phyloP scores from a whole-genome alignment of 345 rosid genomes.

The Ailanthus altissimus region DNA sequence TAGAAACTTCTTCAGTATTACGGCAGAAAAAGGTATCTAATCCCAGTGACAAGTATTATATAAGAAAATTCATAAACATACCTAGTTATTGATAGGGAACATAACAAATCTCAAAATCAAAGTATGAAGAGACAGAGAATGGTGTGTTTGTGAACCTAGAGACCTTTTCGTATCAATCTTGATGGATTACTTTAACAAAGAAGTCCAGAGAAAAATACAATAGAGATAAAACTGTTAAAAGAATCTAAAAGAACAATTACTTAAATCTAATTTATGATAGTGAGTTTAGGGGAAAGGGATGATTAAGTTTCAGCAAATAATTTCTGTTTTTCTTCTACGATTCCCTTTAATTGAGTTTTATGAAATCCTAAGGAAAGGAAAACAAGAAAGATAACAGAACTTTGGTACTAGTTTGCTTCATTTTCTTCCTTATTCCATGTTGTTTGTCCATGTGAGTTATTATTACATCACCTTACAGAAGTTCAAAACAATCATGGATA shows the following conservation, averaged over 20 bases:
- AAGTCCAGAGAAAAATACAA: neutral
- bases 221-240: neutral
- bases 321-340: neutral
- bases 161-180: neutral
- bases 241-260: neutral
- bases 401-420: neutral
- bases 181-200: neutral
- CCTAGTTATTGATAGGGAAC: slow-evolving; percentile 9
- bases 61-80: too few species aligned
- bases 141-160: neutral
- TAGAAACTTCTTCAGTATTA: neutral
- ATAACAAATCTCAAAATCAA: slow-evolving; percentile 1
- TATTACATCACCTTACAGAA: neutral
- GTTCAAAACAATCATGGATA: neutral
- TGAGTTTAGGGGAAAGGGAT: neutral
- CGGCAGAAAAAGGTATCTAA: neutral
- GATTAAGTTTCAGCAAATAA: neutral
- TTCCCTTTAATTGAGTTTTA: neutral
- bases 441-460: neutral
- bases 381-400: neutral
- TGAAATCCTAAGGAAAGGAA: neutral
- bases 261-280: neutral
- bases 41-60: neutral
- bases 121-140: neutral
- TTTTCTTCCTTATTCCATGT: neutral